A percentile compares a stretch with the other conserved stretches of the same genome.
These are phyloP conservation scores for Fusarium coffeatum DNA, from an alignment of 2,329 filamentous ascomycete genomes.

Conservation along the genomic window DNA sequence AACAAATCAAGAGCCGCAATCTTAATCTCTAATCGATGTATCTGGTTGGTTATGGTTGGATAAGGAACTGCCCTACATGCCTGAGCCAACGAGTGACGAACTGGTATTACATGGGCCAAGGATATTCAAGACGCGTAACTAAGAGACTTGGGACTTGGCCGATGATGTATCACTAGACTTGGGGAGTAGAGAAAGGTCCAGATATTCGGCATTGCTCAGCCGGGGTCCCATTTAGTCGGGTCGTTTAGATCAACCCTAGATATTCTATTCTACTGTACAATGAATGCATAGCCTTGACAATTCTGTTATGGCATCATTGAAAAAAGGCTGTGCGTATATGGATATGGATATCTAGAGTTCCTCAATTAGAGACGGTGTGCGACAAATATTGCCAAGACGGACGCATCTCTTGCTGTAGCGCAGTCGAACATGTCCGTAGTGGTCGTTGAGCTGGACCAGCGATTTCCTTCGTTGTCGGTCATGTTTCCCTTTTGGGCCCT, in stretches of 20 bases:
- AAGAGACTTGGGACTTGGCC: slow-evolving; percentile 5
- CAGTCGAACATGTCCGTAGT: slow-evolving; percentile 35
- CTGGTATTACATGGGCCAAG: slow-evolving; percentile 34
- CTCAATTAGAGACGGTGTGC: slow-evolving; percentile 29
- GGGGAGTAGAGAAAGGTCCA: slow-evolving; percentile 4
- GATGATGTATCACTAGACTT: slow-evolving; percentile 6
- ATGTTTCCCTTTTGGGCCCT: slow-evolving; percentile 33
- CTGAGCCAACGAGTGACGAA: background rate
- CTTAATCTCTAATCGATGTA: background rate
- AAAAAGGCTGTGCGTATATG: slow-evolving; percentile 23
- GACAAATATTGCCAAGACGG: slow-evolving; percentile 27
- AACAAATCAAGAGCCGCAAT: slow-evolving; percentile 19
- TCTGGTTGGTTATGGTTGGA: background rate
- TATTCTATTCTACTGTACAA: background rate
- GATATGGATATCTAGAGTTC: background rate
- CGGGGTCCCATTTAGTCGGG: slow-evolving; percentile 28
- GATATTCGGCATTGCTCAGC: slow-evolving; percentile 27
- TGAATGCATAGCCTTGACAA: slow-evolving; percentile 13
- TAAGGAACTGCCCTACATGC: background rate
- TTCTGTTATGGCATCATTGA: background rate
- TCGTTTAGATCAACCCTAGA: slow-evolving; percentile 14
- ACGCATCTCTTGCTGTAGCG: slow-evolving; percentile 32
- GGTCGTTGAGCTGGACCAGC: slow-evolving; percentile 31
- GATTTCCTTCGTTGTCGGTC: slow-evolving; percentile 29
- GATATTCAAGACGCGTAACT: slow-evolving; percentile 7